Base-by-base conservation (phyloP, 768 basidiomycete species). In the Tulasnella sp. region DNA sequence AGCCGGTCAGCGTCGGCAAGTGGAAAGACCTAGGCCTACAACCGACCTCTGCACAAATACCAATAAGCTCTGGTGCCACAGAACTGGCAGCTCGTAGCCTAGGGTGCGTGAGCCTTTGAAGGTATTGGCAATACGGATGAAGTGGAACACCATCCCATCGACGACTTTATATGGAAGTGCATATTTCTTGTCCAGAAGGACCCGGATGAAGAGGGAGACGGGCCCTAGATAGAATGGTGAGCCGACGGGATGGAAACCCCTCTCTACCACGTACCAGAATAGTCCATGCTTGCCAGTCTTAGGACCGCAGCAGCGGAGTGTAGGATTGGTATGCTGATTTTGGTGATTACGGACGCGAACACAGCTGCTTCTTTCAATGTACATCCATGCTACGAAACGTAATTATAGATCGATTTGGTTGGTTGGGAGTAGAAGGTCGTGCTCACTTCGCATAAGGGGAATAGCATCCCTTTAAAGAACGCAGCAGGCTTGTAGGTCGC, bases 121-220 rank as follows among this genome's bases (percentile, higher is more conserved):
- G 12, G 82, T 83, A 68, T 96, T 94, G 23, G 92, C 91, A 40
- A 98, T 81, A 23, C 92, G 84, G 65, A 98, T 91, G 68, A 96
- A 99, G 72, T 99, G 96, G 75, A 96, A 94, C 11, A 97, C 93
- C 58, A 99, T 80, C 2, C 89, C 86, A 67, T 99, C 96, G 52
- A 99, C 81, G 27, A 96, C 94, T 71, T 98, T 94, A 76, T 92
- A 99, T 0, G 96, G 96, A 29, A 99, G 74, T 59, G 96, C 90
- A 67, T 93, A 88, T 68, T 99, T 99, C 71, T 99, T 99, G 74
- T 99, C 96, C 49, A 97, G 74, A 29, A 99, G 74, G 11, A 98
- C 86, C 17, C 96, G 89, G 67, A 99, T 93, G 74, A 99, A 97
- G 19, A 99, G 77, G 9, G 92, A 96, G 63, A 91, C 96, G 0